Evolutionary conservation across 2,329 filamentous ascomycete species (phyloP).

Genomic region (Cladosporium sp.): DNA sequence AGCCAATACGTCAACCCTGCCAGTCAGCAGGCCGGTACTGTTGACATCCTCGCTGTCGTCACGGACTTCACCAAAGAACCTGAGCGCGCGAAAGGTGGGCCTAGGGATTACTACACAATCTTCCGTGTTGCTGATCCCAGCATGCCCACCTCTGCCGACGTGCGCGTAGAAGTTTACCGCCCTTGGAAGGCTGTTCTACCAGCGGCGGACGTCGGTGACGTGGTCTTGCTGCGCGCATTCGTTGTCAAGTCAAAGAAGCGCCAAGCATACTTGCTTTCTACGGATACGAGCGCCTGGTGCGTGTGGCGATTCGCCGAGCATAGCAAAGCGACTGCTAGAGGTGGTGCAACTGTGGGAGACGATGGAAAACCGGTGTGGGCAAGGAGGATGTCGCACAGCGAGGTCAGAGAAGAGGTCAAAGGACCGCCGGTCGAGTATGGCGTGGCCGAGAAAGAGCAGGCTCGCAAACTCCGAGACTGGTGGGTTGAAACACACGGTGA

Average conservation of each 20-base stretch:
- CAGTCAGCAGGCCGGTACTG: conserved; percentile 43
- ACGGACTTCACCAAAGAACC: conserved; percentile 36
- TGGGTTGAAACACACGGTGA: conserved; percentile 29
- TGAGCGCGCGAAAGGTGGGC: conserved; percentile 43
- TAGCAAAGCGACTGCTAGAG: background rate
- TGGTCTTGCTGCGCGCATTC: conserved; percentile 47
- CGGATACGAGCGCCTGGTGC: conserved; percentile 47
- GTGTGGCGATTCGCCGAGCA: conserved; percentile 43
- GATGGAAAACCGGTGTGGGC: conserved; percentile 31
- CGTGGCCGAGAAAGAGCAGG: conserved; percentile 46
- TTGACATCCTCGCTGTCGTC: conserved; percentile 50
- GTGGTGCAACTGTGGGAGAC: conserved; percentile 24
- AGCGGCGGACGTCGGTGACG: conserved; percentile 42
- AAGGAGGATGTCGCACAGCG: conserved; percentile 21
- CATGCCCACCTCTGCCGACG: conserved; percentile 20
- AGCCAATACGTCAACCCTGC: conserved; percentile 42
- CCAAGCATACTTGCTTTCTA: conserved; percentile 40
- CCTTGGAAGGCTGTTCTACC: conserved; percentile 46
- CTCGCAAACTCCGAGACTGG: conserved; percentile 43
- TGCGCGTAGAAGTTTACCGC: conserved; percentile 46
- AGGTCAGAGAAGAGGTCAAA: conserved; percentile 43
- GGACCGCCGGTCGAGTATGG: conserved; percentile 50
- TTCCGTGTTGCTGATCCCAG: conserved; percentile 44
- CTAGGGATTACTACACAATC: conserved; percentile 46
- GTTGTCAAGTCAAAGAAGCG: conserved; percentile 43